phyloP scores from a whole-genome alignment of 2,329 filamentous ascomycete genomes.

The Stemphylium beticola region DNA sequence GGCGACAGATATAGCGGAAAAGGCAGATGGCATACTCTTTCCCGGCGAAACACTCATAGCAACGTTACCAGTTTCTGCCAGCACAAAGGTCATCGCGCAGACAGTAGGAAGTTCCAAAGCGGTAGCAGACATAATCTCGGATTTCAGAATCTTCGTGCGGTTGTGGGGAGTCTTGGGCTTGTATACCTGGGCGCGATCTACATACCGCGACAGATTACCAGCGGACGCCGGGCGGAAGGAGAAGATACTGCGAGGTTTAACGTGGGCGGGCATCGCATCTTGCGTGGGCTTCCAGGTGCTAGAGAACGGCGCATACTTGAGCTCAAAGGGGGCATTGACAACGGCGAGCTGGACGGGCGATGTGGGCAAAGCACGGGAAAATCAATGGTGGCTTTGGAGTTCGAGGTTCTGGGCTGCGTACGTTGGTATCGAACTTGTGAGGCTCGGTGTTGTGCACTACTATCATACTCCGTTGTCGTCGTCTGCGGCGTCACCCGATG shows the following conservation, averaged over 20 bases:
- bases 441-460: conserved; percentile 58
- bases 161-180: conserved; percentile 80
- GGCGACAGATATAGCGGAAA: conserved; percentile 46
- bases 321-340: conserved; percentile 71
- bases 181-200: conserved; percentile 67
- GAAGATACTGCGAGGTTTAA: conserved; percentile 53
- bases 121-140: conserved; percentile 70
- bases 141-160: conserved; percentile 74
- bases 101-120: conserved; percentile 44
- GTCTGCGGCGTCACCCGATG: not conserved
- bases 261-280: conserved; percentile 70
- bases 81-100: conserved; percentile 43
- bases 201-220: conserved; percentile 38
- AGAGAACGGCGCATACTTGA: conserved; percentile 84
- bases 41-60: conserved; percentile 52
- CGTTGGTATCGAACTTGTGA: conserved; percentile 75
- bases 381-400: conserved; percentile 72
- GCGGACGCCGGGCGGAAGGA: conserved; percentile 35
- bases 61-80: conserved; percentile 41
- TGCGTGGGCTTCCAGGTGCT: conserved; percentile 76
- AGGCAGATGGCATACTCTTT: conserved; percentile 48
- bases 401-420: conserved; percentile 81
- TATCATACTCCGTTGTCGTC: conserved; percentile 2
- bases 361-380: conserved; percentile 56
- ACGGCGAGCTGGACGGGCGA: conserved; percentile 56